phyloP scores from a whole-genome alignment of 2,329 filamentous ascomycete species.

The Aspergillus pseudoglaucus region DNA sequence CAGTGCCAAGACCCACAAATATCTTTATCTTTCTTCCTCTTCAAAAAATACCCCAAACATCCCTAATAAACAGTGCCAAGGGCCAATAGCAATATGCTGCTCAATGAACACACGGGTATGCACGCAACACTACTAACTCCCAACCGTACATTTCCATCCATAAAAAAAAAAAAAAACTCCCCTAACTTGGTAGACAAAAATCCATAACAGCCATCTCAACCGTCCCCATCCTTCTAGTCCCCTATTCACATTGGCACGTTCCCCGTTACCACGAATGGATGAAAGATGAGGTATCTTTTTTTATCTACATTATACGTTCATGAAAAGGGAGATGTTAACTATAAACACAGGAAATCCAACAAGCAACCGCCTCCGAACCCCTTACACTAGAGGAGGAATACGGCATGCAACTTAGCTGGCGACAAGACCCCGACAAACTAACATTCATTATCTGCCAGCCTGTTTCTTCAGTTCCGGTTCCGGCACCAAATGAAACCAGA shows the following conservation, averaged over 20 bases:
- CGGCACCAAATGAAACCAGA: background rate
- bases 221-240: slow-evolving; percentile 65
- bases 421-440: slow-evolving; percentile 72
- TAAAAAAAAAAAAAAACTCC: background rate
- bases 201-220: slow-evolving; percentile 57
- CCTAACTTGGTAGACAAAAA: slow-evolving; percentile 1
- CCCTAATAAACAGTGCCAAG: no score
- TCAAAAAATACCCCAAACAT: background rate
- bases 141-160: background rate
- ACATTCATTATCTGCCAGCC: slow-evolving; percentile 79
- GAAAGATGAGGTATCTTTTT: slow-evolving; percentile 59
- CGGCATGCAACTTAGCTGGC: slow-evolving; percentile 85
- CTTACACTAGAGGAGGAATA: slow-evolving; percentile 77
- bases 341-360: slow-evolving; percentile 56
- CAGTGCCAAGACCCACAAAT: background rate
- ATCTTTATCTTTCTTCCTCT: background rate
- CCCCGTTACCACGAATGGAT: slow-evolving; percentile 84
- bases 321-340: slow-evolving; percentile 6
- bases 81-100: background rate
- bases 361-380: slow-evolving; percentile 80
- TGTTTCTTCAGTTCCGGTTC: background rate
- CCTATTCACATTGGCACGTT: slow-evolving; percentile 78
- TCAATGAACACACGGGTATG: background rate
- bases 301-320: slow-evolving; percentile 17
- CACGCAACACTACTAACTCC: no score